Base-by-base conservation (phyloP, 805 yeast species). In the Pichia insulana region DNA sequence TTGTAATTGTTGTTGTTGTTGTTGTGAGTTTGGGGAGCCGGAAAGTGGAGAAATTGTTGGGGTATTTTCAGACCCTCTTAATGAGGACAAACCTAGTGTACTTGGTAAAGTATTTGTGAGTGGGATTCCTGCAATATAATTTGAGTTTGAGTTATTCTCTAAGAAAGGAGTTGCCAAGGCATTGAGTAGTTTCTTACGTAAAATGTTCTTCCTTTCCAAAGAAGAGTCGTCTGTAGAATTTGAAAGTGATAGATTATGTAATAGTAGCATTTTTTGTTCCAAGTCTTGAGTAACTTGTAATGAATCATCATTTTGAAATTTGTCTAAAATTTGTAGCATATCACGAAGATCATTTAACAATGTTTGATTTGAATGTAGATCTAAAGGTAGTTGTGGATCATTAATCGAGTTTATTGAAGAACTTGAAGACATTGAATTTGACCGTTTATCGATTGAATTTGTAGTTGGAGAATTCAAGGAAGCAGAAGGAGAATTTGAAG, bases 161-260 rank as follows among this genome's bases (percentile, higher is more conserved):
- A 70, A 65, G 61, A 80, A 77, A 7, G 86, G 86, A 2, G 82
- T 76, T 1, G 88, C 81, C 43, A 80, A 65, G 1, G 86, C 84
- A 55, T 76, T 73, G 12, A 80, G 55, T 4, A 80, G 58, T 50
- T 69, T 71, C 2, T 68, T 65, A 45, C 69, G 68, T 19, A 76
- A 55, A 10, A 61, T 48, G 32, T 66, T 64, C 20, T 68, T 67
- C 47, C 72, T 70, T 16, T 65, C 47, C 22, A 59, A 48, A 34
- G 15, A n/a, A 12, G 31, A 28, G 15, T 57, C 52, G 12, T 52
- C 49, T 6, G 57, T 66, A 31, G 43, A 37, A 13, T 72, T 67
- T 2, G 75, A 58, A 3, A 78, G 59, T 1, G 83, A 73, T 27
- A 80, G 57, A 46, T 76, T 74, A 46, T 78, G 83, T 27, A 80